phyloP scores from a whole-genome alignment of 306 rosid genomes.

The Quercus robur region DNA sequence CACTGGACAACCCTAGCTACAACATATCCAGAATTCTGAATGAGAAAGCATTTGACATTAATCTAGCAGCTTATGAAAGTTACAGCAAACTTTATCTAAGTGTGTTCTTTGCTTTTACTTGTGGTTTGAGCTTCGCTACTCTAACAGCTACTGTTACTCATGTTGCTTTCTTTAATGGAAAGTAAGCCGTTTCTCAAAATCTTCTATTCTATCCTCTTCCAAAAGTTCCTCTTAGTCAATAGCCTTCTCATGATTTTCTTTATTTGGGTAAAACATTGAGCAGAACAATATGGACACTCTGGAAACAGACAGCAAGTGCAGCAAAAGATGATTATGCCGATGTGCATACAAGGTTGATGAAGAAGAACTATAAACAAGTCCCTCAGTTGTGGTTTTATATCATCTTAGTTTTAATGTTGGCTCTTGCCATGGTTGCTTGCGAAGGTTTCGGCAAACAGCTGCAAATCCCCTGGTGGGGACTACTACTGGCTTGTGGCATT shows the following conservation, averaged over 20 bases:
- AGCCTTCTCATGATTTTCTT: slow-evolving; percentile 2
- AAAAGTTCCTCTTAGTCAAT: background rate
- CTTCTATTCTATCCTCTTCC: background rate
- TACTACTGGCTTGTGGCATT: slow-evolving; percentile 47
- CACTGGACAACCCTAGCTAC: slow-evolving; percentile 38
- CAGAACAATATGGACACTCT: slow-evolving; percentile 50
- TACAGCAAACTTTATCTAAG: slow-evolving; percentile 79
- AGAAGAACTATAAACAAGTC: slow-evolving; percentile 65
- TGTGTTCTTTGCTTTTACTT: slow-evolving; percentile 54
- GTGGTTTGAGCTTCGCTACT: slow-evolving; percentile 79
- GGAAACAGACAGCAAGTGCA: slow-evolving; percentile 40
- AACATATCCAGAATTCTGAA: slow-evolving; percentile 52
- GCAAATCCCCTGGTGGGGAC: slow-evolving; percentile 92
- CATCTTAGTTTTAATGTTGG: slow-evolving; percentile 34
- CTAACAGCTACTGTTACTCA: slow-evolving; percentile 69
- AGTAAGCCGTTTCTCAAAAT: slow-evolving; percentile 38
- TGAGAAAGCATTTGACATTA: slow-evolving; percentile 38
- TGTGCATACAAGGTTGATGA: slow-evolving; percentile 73
- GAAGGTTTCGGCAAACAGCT: slow-evolving; percentile 78
- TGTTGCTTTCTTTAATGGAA: slow-evolving; percentile 80
- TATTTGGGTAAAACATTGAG: background rate
- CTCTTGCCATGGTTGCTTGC: slow-evolving; percentile 38
- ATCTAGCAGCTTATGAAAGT: slow-evolving; percentile 34
- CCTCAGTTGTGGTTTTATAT: slow-evolving; percentile 74
- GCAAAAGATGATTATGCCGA: slow-evolving; percentile 34